Base-by-base conservation (phyloP, 1,139 yeast genomes). In the Hansenula sp. region DNA sequence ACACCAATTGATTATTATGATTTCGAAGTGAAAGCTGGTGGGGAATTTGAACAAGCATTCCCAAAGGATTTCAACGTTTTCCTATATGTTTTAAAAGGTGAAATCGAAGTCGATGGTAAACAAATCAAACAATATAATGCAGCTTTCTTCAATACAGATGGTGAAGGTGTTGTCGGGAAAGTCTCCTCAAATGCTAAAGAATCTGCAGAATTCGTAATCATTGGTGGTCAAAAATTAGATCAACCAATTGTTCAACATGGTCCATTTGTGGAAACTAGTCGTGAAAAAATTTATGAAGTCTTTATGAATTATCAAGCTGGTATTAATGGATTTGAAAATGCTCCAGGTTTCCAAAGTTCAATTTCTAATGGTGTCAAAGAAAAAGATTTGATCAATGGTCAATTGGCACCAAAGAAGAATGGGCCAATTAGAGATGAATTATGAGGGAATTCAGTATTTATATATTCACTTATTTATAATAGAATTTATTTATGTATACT, bases 241-340 rank as follows among this genome's bases (percentile, higher is more conserved):
- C 97, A 90, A 67, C 77, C 80, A 16, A 75, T 85, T 43, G 87
- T 87, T 33, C 96, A 90, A 62, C 86, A 89, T 59, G 97, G 97
- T 12, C 96, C 96, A 17, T 89, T 88, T 62, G 95, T 85, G 15
- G 93, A 87, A 48, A 77, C 83, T 10, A 68, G 83, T 17, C 70
- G 71, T 47, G 81, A 76, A 41, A 77, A 77, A 54, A 82, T 88
- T 49, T 74, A 76, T 53, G 68, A 83, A 57, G 94, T 89, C 0
- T 81, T 85, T 58, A 58, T 68, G 61, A 93, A 85, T 61, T 89
- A 84, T 62, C 88, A 83, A 60, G 62, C 67, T 45, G 84, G 79
- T 37, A 61, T 68, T 37, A 85, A 86, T 60, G 95, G 95, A 1
- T 89, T 89, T 59, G 94, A 83, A 60, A 75, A 79, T 40, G 77